Evolutionary conservation across 1,284 basidiomycete species (phyloP).

Genomic region (Apiotrichum sp.): DNA sequence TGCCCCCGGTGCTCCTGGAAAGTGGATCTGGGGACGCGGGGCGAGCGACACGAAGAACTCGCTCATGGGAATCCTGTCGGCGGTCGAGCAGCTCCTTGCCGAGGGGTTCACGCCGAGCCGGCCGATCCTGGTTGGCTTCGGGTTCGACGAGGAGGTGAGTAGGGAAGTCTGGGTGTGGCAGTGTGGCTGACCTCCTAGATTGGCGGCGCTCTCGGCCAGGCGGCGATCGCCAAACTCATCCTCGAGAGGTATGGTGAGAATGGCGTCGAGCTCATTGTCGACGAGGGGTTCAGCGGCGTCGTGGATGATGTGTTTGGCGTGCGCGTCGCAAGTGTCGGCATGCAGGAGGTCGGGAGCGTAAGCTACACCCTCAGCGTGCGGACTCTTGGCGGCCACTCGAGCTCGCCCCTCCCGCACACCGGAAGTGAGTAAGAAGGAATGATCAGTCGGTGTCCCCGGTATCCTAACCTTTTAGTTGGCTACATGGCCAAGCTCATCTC

Average conservation of each 20-base stretch:
- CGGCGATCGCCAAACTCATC: constrained; percentile 18
- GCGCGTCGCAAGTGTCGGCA: constrained; percentile 42
- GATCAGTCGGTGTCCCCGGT: too few species aligned
- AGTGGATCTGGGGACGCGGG: constrained; percentile 20
- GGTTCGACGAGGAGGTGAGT: constrained; percentile 23
- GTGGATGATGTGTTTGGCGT: constrained; percentile 33
- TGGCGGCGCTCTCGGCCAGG: not conserved
- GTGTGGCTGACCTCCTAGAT: not conserved
- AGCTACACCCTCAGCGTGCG: constrained; percentile 36
- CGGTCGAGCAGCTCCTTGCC: constrained; percentile 47
- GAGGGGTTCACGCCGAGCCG: constrained; percentile 14
- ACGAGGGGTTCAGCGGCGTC: constrained; percentile 46
- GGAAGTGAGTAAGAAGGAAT: constrained; percentile 30
- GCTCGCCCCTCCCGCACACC: constrained; percentile 41
- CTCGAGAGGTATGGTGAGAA: constrained; percentile 41
- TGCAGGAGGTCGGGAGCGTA: constrained; percentile 48
- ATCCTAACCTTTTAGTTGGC: constrained; percentile 28
- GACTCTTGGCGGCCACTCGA: constrained; percentile 41
- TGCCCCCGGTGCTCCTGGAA: constrained; percentile 19
- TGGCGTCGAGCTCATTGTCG: constrained; percentile 46
- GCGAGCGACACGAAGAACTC: constrained; percentile 22
- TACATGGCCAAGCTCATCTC: constrained; percentile 39
- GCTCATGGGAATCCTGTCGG: constrained; percentile 44
- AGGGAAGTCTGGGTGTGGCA: too few species aligned
- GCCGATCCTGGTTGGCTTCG: not conserved